Conservation (phyloP, 2,329 filamentous ascomycete species). For the Epichloe hybrida region DNA sequence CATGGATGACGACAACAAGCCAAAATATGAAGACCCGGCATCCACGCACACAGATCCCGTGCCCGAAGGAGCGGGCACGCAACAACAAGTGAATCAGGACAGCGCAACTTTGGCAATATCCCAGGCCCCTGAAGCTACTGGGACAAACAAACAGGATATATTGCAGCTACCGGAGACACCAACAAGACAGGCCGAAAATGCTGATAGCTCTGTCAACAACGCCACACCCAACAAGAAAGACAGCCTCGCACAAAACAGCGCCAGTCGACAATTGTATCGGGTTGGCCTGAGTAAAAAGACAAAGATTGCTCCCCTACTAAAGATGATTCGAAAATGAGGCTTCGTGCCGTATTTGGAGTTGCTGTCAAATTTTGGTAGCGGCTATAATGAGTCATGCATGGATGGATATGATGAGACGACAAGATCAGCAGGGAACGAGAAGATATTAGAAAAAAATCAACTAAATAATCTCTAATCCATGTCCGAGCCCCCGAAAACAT, state of each 20-base stretch:
- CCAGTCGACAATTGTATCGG: slow-evolving; percentile 29
- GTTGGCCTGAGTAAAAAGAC: slow-evolving; percentile 38
- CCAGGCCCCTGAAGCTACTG: not conserved
- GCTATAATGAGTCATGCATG: not conserved
- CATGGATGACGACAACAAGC: not conserved
- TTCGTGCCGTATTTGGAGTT: not conserved
- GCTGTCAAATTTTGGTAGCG: not conserved
- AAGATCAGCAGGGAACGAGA: not conserved
- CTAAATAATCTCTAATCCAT: not conserved
- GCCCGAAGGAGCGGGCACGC: not conserved
- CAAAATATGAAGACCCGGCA: not conserved
- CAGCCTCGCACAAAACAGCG: slow-evolving; percentile 6
- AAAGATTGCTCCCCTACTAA: slow-evolving; percentile 37
- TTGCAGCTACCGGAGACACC: not conserved
- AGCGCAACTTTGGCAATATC: not conserved
- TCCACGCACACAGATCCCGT: not conserved
- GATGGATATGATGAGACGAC: not conserved
- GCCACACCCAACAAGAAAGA: slow-evolving; percentile 5
- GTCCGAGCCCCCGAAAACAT: not conserved
- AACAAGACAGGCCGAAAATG: not conserved
- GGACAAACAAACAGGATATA: not conserved
- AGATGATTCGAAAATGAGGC: slow-evolving; percentile 30
- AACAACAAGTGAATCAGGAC: not conserved
- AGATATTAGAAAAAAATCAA: not conserved
- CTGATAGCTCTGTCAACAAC: not conserved